A percentile compares a stretch with the other conserved stretches of the same genome.
These are phyloP conservation scores for Chaetomium strumarium DNA, from an alignment of 2,329 filamentous ascomycete species.

Conservation along the genomic window DNA sequence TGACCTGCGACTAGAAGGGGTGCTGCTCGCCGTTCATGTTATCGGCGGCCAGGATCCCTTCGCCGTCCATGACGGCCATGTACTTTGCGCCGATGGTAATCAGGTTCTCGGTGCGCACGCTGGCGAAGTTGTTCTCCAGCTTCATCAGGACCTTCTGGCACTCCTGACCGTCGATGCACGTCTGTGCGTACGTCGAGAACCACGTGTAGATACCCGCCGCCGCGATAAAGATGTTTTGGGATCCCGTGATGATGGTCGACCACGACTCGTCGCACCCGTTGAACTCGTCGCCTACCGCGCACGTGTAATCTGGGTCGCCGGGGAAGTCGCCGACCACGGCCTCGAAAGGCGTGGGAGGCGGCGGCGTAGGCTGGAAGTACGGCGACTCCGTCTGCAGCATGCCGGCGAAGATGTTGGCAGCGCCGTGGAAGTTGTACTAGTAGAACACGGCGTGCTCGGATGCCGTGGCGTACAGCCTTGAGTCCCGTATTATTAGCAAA, in stretches of 20 bases:
- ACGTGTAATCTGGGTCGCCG: neutral
- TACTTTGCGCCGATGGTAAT: conserved; percentile 18
- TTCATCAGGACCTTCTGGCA: conserved; percentile 17
- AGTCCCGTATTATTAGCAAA: no score
- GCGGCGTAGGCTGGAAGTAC: conserved; percentile 27
- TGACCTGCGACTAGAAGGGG: conserved; percentile 15
- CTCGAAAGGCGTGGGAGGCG: conserved; percentile 21
- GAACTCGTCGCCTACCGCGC: no score
- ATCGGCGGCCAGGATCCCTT: conserved; percentile 2
- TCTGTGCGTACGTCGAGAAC: no score
- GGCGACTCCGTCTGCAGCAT: conserved; percentile 36
- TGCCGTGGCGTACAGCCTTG: conserved; percentile 37
- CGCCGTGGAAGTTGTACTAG: conserved; percentile 43
- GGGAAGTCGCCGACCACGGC: conserved; percentile 7
- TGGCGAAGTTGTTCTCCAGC: conserved; percentile 6
- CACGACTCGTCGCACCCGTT: no score
- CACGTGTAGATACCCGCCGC: no score
- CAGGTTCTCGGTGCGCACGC: conserved; percentile 17
- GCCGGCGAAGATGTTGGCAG: conserved; percentile 42
- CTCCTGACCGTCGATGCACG: conserved; percentile 4
- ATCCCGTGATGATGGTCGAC: no score
- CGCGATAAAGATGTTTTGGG: no score
- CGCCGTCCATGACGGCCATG: conserved; percentile 4
- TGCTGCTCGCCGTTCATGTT: conserved; percentile 10
- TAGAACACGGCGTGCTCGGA: conserved; percentile 45